Evolutionary conservation across 306 rosid genomes (phyloP).

Genomic region (Prunus mongolica): DNA sequence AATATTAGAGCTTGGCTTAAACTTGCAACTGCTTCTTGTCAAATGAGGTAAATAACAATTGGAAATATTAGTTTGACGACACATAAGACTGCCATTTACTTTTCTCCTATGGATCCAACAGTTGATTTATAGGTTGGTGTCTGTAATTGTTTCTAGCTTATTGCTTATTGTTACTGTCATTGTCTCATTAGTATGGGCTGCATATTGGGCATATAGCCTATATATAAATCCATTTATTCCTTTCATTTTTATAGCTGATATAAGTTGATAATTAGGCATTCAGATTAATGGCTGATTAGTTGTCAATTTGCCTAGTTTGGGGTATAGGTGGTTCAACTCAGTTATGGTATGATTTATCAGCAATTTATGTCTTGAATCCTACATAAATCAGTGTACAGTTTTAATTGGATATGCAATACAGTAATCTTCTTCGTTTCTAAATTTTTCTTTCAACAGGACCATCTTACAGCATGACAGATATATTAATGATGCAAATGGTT

Average conservation of each 20-base stretch:
- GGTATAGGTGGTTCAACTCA: neutral
- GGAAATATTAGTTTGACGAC: neutral
- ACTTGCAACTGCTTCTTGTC: constrained; percentile 57
- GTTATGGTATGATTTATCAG: neutral
- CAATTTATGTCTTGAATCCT: neutral
- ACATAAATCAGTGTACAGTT: neutral
- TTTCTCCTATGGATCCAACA: neutral
- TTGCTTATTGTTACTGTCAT: neutral
- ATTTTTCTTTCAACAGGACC: neutral
- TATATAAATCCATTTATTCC: neutral
- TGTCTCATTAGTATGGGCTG: neutral
- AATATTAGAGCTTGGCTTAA: constrained; percentile 76
- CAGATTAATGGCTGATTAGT: neutral
- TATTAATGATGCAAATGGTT: constrained; percentile 4
- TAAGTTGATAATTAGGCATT: neutral
- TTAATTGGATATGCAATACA: neutral
- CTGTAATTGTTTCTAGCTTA: neutral
- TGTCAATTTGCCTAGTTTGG: neutral
- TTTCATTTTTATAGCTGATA: neutral
- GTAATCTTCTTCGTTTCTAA: neutral
- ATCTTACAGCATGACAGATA: neutral
- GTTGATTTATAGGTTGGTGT: constrained; percentile 8
- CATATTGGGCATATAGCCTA: neutral
- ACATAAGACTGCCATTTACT: neutral
- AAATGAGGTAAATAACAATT: constrained; percentile 45